Evolutionary conservation across 345 rosid genomes (phyloP), one percentile per base, ranked within the genome.

Genomic region (Salix brachista): DNA sequence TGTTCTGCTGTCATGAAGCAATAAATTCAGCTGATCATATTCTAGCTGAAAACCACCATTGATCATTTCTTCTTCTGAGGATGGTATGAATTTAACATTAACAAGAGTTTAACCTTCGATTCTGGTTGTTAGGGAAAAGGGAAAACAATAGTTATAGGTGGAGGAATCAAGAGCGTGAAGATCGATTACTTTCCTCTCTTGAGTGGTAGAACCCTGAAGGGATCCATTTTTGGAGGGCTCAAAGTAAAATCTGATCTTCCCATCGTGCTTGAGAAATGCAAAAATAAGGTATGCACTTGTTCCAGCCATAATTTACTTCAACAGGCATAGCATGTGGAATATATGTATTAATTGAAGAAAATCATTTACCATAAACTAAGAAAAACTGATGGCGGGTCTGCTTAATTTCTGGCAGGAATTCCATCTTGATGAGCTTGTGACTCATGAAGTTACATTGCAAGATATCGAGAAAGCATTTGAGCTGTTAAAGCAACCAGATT

Each of bases 201-300:
- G 69, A 17, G 65, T 17, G 89, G 93, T 46, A 87, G 88, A 80
- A 89, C 85, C 67, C 73, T 86, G 30, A 87, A 80, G 80, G 97
- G 88, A 1, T 88, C 75, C 32, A 16, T 84, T 65, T 90, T 90
- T 19, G 97, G 93, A 61, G 95, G 93, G 69, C 80, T 89, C 73
- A 89, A 87, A 82, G 72, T 79, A 48, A 89, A 84, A 75, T 82
- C 89, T 2, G 85, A 90, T 6, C 80, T 90, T 39, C 89, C 91
- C n/a, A 9, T 78, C n/a, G 23, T 90, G 37, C 69, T 90, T 56
- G 56, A 83, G 10, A 88, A 86, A 61, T 89, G 88, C 85, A 82
- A 82, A 75, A 79, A 86, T 32, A 86, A 85, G 85, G 87, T 80
- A 12, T 6, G 41, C 60, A 19, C 21, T 62, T 10, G 6, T 36